These are phyloP conservation scores for Camellia oleifera DNA, from an alignment of 179 eudicot species.

Conservation along the genomic window DNA sequence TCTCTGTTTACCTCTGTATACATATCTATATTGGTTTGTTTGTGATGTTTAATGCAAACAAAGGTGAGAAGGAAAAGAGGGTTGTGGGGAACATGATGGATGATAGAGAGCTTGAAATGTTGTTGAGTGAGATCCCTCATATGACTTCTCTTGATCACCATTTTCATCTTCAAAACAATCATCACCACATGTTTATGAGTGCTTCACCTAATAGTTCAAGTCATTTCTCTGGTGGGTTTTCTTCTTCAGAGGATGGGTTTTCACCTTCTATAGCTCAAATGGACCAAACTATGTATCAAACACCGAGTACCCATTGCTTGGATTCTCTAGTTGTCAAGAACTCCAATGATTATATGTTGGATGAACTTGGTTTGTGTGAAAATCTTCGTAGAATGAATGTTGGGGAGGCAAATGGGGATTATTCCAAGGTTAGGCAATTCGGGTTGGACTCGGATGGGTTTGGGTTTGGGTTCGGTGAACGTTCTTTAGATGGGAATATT, in stretches of 20 bases:
- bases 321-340: slow-evolving; percentile 20
- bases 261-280: slow-evolving; percentile 34
- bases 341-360: slow-evolving; percentile 28
- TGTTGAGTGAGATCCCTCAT: slow-evolving; percentile 17
- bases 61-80: slow-evolving; percentile 18
- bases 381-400: slow-evolving; percentile 37
- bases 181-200: slow-evolving; percentile 5
- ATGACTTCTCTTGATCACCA: slow-evolving; percentile 4
- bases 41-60: slow-evolving; percentile 25
- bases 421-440: slow-evolving; percentile 22
- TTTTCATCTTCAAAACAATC: slow-evolving; percentile 13
- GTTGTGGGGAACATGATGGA: slow-evolving; percentile 21
- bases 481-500: slow-evolving; percentile 18
- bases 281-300: slow-evolving; percentile 26
- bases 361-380: slow-evolving; percentile 41
- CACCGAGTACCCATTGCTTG: slow-evolving; percentile 11
- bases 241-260: slow-evolving; percentile 34
- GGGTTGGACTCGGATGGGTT: slow-evolving; percentile 23
- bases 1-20: neutral
- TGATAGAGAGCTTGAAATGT: slow-evolving; percentile 27
- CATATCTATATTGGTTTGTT: slow-evolving; percentile 8
- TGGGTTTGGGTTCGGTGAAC: slow-evolving; percentile 23
- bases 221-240: slow-evolving; percentile 24
- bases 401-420: slow-evolving; percentile 29
- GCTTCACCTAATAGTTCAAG: slow-evolving; percentile 12